Base-by-base conservation (phyloP, 2,329 filamentous ascomycete species). In the Hypomyces perniciosus region DNA sequence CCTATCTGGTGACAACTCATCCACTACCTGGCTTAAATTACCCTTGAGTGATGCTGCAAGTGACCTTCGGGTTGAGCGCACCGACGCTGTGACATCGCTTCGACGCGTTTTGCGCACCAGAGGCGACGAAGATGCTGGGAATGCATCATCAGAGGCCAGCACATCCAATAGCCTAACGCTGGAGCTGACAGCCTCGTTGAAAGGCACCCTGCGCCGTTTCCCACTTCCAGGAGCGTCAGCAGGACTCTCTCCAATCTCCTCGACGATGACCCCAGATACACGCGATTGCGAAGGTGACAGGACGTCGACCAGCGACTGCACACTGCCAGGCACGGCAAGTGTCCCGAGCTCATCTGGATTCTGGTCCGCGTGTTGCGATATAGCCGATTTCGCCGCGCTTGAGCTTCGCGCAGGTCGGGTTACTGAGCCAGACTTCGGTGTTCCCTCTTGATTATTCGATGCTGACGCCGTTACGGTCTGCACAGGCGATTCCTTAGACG, bases 221-320 rank as follows among this genome's bases (percentile, higher is more conserved):
- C 79, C 80, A 55, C 78, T 82, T 2, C 79, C 80, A 1, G 79
- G 80, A 10, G 78, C 78, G 56, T 77, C 63, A 7, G 58, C 65
- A 1, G 81, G 80, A 50, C 78, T 81, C 58, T 83, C 64, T 30
- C 55, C 58, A 3, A 64, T 57, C 45, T 64, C 58, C 27, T 61
- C 62, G 5, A 59, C 42, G 0, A 58, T 51, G 2, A 41, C 46
- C 2, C 46, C 44, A 5, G 60, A 54, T 4, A 47, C n/a, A 4
- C 50, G 59, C 29, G 39, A 13, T 12, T 46, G 48, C n/a, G 38
- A 37, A 1, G 52, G 51, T 8, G 58, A 57, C 28, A n/a, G 42
- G 44, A 50, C 40, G 51, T 29, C 53, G 41, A 47, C 46, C 6
- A 54, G 57, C 37, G 28, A 58, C 9, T 27, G 47, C 6, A 39